Evolutionary conservation across 495 filamentous ascomycete genomes (phyloP).

Genomic region (Aspergillus coremiiformis): DNA sequence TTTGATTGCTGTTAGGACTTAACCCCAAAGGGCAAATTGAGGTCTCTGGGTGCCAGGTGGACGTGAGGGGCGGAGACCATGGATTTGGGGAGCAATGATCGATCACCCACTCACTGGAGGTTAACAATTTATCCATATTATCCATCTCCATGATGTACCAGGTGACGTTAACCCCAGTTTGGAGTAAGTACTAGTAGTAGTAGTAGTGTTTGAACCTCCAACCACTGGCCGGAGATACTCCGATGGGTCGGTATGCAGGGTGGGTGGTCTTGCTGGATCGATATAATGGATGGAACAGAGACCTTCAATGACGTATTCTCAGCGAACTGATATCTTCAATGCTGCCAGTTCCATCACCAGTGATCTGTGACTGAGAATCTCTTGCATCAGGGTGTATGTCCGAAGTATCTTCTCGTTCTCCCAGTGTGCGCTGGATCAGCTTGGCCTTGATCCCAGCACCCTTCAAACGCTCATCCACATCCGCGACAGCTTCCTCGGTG

Average conservation of each 20-base stretch:
- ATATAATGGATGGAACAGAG: not conserved
- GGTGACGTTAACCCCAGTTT: not conserved
- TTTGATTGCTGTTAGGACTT: not conserved
- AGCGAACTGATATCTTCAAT: constrained; percentile 50
- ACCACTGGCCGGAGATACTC: not conserved
- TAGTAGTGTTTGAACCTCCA: too few relatives aligned
- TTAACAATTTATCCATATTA: not conserved
- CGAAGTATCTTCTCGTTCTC: constrained; percentile 41
- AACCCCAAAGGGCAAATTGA: not conserved
- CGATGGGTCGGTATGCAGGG: not conserved
- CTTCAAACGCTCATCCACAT: constrained; percentile 78
- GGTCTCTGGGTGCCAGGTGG: not conserved
- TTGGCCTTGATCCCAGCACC: constrained; percentile 72
- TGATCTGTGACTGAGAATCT: constrained; percentile 12
- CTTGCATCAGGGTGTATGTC: constrained; percentile 21
- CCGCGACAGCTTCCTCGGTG: constrained; percentile 73
- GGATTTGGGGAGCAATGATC: not conserved
- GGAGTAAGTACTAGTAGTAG: too few relatives aligned
- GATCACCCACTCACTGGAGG: not conserved
- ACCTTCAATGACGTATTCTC: constrained; percentile 38
- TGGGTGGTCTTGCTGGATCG: not conserved
- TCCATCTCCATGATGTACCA: not conserved
- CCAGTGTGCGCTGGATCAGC: constrained; percentile 67
- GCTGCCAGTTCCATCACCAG: constrained; percentile 41
- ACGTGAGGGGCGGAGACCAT: not conserved